Evolutionary conservation across 768 basidiomycete species (phyloP).

Genomic region (Pulveroboletus sp.): DNA sequence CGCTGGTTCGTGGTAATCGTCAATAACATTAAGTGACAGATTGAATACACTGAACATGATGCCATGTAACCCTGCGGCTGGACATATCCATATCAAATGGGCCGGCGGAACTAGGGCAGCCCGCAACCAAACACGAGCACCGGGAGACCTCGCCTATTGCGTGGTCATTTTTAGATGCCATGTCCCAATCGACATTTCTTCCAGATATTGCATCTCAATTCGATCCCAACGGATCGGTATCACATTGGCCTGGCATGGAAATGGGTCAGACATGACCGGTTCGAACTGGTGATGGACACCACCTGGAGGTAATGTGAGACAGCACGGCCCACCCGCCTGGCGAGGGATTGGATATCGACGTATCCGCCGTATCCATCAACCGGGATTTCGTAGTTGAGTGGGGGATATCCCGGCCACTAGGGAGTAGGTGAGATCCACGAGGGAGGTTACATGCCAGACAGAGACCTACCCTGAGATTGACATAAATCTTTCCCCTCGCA

Average conservation of each 20-base stretch:
- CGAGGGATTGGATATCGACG: conserved; percentile 61
- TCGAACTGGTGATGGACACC: conserved; percentile 12
- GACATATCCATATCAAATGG: conserved; percentile 13
- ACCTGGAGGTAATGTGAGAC: conserved; percentile 75
- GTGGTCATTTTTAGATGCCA: conserved; percentile 63
- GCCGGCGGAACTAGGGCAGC: conserved; percentile 8
- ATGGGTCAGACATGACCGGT: conserved; percentile 4
- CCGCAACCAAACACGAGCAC: background rate
- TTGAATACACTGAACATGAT: conserved; percentile 4
- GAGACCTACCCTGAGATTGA: conserved; percentile 55
- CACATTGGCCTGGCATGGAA: conserved; percentile 49
- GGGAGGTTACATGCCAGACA: background rate
- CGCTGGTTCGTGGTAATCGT: conserved; percentile 7
- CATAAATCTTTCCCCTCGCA: conserved; percentile 49
- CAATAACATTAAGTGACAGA: conserved; percentile 20
- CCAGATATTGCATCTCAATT: conserved; percentile 65
- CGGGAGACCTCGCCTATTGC: conserved; percentile 12
- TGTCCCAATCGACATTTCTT: conserved; percentile 61
- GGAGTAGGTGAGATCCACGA: background rate
- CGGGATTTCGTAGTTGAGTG: conserved; percentile 72
- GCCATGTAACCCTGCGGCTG: background rate
- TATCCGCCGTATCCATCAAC: conserved; percentile 62
- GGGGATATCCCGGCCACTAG: conserved; percentile 67
- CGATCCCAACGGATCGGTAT: conserved; percentile 68
- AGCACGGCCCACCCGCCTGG: conserved; percentile 63